These are phyloP conservation scores for Cryphonectria parasitica DNA, from an alignment of 2,329 filamentous ascomycete genomes.

Conservation along the genomic window DNA sequence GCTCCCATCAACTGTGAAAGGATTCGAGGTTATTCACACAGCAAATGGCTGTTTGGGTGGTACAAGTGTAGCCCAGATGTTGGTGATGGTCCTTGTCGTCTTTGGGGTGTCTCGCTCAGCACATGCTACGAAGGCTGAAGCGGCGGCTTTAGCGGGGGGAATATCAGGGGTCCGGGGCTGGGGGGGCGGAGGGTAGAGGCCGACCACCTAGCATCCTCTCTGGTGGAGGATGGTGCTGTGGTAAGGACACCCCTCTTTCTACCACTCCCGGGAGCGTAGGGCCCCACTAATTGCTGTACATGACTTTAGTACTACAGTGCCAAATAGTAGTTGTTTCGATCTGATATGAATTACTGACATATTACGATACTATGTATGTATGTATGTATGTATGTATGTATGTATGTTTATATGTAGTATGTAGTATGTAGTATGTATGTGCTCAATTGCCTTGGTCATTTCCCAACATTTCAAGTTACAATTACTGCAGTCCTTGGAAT, in stretches of 20 bases:
- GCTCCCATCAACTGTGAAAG: background rate
- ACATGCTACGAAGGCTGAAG: constrained; percentile 5
- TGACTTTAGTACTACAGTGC: no score
- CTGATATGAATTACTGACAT: no score
- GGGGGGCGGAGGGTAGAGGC: background rate
- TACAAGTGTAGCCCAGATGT: background rate
- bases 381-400: no score
- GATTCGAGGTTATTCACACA: background rate
- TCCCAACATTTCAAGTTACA: no score
- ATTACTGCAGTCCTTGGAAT: no score
- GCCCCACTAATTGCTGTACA: background rate
- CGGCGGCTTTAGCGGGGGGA: constrained; percentile 1
- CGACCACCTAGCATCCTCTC: background rate
- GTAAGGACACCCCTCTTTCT: background rate
- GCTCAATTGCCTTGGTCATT: no score
- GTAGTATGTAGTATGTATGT: no score
- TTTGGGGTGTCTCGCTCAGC: background rate
- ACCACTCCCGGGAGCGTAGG: no score
- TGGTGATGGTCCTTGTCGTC: constrained; percentile 3
- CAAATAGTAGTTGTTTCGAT: no score
- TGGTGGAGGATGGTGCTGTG: background rate
- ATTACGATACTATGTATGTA: no score
- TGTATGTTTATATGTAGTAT: no score
- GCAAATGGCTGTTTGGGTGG: no score
- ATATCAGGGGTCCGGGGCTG: constrained; percentile 1